Base-by-base conservation (phyloP, 768 basidiomycete species). In the Boletus eberwhitei region DNA sequence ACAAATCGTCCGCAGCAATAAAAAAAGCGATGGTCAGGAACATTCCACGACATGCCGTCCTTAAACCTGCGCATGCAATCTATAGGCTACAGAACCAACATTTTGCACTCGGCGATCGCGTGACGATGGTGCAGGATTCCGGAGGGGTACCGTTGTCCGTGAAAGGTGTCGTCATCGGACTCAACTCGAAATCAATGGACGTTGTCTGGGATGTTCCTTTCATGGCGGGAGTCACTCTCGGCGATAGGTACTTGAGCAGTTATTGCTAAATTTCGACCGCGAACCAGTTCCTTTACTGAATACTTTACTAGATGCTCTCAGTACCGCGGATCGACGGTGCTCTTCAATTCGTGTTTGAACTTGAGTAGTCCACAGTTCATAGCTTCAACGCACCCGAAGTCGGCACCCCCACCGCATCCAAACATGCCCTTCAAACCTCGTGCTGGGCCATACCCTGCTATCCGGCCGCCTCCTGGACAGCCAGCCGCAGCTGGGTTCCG, bases 151-250 rank as follows among this genome's bases (percentile, higher is more conserved):
- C 95, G 2, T 76, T 98, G 14, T 85, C 86, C 1, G 87, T 86
- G 48, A 98, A 96, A 72, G 97, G 97, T 21, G 92, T 96, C 16
- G 94, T 98, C 24, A 83, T 98, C 49, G 92, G 95, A 14, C 72
- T 99, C 64, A 91, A 87, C 62, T 73, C 86, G 3, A 90, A 87
- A 65, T 84, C 88, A 4, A 88, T 98, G 81, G 97, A 98, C 69
- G 88, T 98, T 22, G 81, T 96, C 0, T 98, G 97, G 91, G 97
- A 99, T 69, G 86, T 88, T 22, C 81, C 93, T 1, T 98, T 99
- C 73, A 91, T 99, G 84, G 86, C 93, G 21, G 97, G 97, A 8
- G 79, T 81, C 3, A 97, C 90, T 0, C 75, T 98, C 12, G 85
- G 86, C 4, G 91, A 90, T 63, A 79, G 94, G 90, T 93, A 62